Conservation (phyloP, 2,329 filamentous ascomycete species). For the Macroventuria anomochaeta region DNA sequence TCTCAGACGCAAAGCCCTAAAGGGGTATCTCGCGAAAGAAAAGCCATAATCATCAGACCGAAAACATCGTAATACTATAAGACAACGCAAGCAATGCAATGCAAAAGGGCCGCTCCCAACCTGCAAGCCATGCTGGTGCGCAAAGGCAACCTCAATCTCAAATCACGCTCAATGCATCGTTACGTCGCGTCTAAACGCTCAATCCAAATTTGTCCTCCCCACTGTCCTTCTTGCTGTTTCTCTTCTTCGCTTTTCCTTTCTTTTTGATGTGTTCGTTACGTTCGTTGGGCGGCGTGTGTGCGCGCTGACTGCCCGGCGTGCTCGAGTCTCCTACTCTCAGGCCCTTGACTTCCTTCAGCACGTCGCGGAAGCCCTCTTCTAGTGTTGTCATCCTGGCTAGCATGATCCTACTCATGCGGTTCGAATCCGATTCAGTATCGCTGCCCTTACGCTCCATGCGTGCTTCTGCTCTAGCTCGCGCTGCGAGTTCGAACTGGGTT, state of each 20-base stretch:
- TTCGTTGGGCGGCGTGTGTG: slow-evolving; percentile 38
- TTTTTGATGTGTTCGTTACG: slow-evolving; percentile 30
- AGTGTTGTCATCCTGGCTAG: slow-evolving; percentile 90
- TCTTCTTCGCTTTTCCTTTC: slow-evolving; percentile 44
- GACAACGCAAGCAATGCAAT: slow-evolving; percentile 14
- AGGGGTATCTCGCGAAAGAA: slow-evolving; percentile 20
- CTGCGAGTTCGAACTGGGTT: slow-evolving; percentile 63
- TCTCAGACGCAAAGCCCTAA: slow-evolving; percentile 20
- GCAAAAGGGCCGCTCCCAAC: not conserved
- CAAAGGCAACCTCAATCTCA: slow-evolving; percentile 1
- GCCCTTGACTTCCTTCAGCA: slow-evolving; percentile 80
- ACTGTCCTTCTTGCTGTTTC: slow-evolving; percentile 24
- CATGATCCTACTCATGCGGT: slow-evolving; percentile 71
- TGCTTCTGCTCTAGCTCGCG: slow-evolving; percentile 30
- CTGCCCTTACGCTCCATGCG: slow-evolving; percentile 29
- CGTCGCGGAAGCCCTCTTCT: slow-evolving; percentile 87
- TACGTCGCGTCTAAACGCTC: slow-evolving; percentile 24
- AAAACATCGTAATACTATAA: not conserved
- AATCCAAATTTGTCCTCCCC: slow-evolving; percentile 38
- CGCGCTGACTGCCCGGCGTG: slow-evolving; percentile 34
- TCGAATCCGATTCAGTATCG: slow-evolving; percentile 43
- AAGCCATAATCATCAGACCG: slow-evolving; percentile 4
- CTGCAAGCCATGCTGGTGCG: slow-evolving; percentile 9
- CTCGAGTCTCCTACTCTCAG: slow-evolving; percentile 54
- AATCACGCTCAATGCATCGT: not conserved